Base-by-base conservation (phyloP, 768 basidiomycete species). In the Pisolithus sp. region DNA sequence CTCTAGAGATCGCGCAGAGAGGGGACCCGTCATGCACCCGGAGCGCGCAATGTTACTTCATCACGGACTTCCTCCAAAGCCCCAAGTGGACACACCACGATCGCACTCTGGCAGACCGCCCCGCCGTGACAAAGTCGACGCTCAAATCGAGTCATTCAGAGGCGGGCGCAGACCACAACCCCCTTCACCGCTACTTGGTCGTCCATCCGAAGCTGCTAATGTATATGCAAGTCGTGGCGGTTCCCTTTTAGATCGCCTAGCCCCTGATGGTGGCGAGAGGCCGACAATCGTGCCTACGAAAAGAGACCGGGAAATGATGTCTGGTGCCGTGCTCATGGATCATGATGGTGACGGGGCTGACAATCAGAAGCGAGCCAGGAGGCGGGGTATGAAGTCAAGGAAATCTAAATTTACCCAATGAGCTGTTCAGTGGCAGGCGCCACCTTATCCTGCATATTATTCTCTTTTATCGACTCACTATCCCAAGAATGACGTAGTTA, bases 171-270 rank as follows among this genome's bases (percentile, higher is more conserved):
- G 13, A 13, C 49, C 23, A 23, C 37, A 7, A 13, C 56, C 64
- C 2, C 31, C 38, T 4, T 62, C 59, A 4, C 63, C 61, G n/a
- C 26, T 17, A 10, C 36, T 7, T 4, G 57, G 48, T 20, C 56
- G 49, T 24, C 59, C 47, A 26, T 57, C 59, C 8, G 57, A 59
- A n/a, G 31, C 48, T 10, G 28, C 51, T 3, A 15, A 34, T 24
- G 47, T 21, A 13, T 9, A 28, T 30, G 13, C n/a, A 28, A 55
- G 50, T 34, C 60, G 64, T 20, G 72, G 71, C 7, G 59, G 56
- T 2, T 75, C 74, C 0, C 55, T 76, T 17, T 52, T 76, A 23
- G 74, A 75, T 24, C 67, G 74, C 26, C 55, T 76, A 41, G 62
- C 60, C 10, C 51, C 71, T 15, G 62, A 63, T 26, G 62, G 48